Percentiles rank a stretch among this genome's conserved stretches.
Conservation (phyloP, 208 protist species). For the Baffinella frigidus region DNA sequence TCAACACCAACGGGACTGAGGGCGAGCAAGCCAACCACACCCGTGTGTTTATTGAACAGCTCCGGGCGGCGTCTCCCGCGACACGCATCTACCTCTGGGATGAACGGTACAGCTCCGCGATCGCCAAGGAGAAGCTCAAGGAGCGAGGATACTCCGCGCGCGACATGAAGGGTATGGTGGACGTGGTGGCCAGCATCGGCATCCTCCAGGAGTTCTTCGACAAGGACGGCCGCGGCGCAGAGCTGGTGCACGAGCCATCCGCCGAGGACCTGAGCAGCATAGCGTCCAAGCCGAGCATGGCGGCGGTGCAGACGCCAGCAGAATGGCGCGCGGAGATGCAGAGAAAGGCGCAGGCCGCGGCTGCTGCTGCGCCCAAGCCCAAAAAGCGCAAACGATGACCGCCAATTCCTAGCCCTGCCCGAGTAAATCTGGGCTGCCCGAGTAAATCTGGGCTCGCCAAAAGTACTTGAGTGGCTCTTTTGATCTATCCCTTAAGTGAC, state of each 20-base stretch:
- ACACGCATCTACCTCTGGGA: not conserved
- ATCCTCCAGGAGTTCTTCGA: constrained; percentile 35
- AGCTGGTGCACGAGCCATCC: not conserved
- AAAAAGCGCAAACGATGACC: too few species aligned
- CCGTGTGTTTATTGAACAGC: not conserved
- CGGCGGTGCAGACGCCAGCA: not conserved
- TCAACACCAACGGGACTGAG: not conserved
- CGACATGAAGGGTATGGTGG: constrained; percentile 27
- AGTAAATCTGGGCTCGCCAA: too few species aligned
- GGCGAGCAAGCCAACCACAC: constrained; percentile 41
- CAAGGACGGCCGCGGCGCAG: not conserved
- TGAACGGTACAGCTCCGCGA: constrained; percentile 3
- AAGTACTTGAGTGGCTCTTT: too few species aligned
- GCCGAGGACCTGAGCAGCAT: not conserved
- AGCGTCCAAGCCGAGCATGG: not conserved
- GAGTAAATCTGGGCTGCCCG: too few species aligned
- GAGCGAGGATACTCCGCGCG: not conserved
- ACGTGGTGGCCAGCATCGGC: not conserved
- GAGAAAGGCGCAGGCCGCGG: too few species aligned
- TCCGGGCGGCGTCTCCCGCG: not conserved
- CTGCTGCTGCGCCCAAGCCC: too few species aligned
- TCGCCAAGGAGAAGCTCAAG: constrained; percentile 23
- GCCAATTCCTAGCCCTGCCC: too few species aligned
- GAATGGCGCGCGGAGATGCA: too few species aligned
- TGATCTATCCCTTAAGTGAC: too few species aligned